phyloP scores from a whole-genome alignment of 805 yeast genomes.

The Torulaspora indica region DNA sequence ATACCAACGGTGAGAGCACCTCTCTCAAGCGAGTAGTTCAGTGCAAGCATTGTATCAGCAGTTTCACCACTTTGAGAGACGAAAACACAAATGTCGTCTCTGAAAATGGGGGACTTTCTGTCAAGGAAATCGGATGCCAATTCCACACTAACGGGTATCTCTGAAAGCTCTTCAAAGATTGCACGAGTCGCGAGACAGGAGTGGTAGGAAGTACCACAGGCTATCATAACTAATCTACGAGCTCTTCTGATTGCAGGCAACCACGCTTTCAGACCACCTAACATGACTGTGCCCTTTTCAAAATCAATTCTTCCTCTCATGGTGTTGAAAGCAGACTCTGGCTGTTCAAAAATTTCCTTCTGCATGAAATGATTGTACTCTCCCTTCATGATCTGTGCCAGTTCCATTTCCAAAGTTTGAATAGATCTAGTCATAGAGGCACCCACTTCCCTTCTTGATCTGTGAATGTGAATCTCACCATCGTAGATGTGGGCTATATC shows the following conservation, averaged over 20 bases:
- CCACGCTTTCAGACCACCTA: slow-evolving; percentile 87
- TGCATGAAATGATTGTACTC: slow-evolving; percentile 95
- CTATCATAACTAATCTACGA: slow-evolving; percentile 94
- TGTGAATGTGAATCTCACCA: slow-evolving; percentile 97
- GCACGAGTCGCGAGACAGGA: slow-evolving; percentile 97
- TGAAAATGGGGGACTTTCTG: slow-evolving; percentile 91
- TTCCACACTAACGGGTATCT: slow-evolving; percentile 88
- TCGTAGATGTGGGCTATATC: slow-evolving; percentile 97
- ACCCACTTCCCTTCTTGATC: slow-evolving; percentile 83
- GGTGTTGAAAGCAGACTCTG: slow-evolving; percentile 95
- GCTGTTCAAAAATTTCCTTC: slow-evolving; percentile 97
- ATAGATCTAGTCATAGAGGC: slow-evolving; percentile 93
- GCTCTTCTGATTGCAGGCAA: slow-evolving; percentile 88
- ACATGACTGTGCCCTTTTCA: slow-evolving; percentile 63
- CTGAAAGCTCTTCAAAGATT: slow-evolving; percentile 92
- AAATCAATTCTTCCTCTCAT: slow-evolving; percentile 99
- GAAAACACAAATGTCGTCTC: slow-evolving; percentile 96
- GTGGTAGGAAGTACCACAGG: slow-evolving; percentile 98
- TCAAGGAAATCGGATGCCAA: slow-evolving; percentile 93
- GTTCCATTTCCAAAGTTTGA: slow-evolving; percentile 93
- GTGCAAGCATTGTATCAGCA: slow-evolving; percentile 92
- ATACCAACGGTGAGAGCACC: slow-evolving; percentile 98
- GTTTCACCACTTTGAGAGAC: slow-evolving; percentile 99
- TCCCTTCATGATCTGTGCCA: slow-evolving; percentile 98
- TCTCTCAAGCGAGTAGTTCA: slow-evolving; percentile 91